These are phyloP conservation scores for Staphylotrichum tortipilum DNA, from an alignment of 495 filamentous ascomycete genomes.

Conservation along the genomic window DNA sequence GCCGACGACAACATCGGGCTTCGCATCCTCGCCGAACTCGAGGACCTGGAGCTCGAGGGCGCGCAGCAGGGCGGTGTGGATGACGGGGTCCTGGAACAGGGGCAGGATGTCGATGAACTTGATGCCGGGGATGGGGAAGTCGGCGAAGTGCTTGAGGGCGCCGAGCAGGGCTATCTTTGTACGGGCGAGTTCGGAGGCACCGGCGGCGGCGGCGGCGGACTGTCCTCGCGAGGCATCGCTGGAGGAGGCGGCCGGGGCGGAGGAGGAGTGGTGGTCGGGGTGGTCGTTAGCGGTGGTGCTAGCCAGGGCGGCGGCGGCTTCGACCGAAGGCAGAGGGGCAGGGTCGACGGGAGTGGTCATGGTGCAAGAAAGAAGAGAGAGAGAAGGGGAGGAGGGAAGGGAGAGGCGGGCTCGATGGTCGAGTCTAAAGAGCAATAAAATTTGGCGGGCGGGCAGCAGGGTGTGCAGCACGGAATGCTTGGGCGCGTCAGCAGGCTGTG, in stretches of 20 bases:
- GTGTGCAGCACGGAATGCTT: constrained; percentile 26
- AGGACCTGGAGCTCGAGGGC: constrained; percentile 79
- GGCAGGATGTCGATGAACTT: constrained; percentile 98
- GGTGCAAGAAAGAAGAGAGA: constrained; percentile 36
- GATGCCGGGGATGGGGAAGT: constrained; percentile 92
- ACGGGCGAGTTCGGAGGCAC: constrained; percentile 83
- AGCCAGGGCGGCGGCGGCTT: constrained; percentile 13
- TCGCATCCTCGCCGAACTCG: constrained; percentile 36
- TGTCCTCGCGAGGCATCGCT: constrained; percentile 52
- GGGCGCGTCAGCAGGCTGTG: constrained; percentile 19
- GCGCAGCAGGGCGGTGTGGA: constrained; percentile 70
- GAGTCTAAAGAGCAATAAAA: constrained; percentile 24
- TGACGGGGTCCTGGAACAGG: constrained; percentile 71
- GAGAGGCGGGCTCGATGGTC: constrained; percentile 24
- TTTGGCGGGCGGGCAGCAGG: constrained; percentile 15
- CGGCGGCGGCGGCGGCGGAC: constrained; percentile 55
- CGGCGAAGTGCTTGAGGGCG: constrained; percentile 62
- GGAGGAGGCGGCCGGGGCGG: background rate
- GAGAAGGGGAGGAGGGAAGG: constrained; percentile 15
- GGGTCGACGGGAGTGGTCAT: constrained; percentile 44
- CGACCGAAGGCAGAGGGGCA: constrained; percentile 13
- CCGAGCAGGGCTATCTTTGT: constrained; percentile 65
- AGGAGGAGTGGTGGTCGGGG: background rate
- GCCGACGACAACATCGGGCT: constrained; percentile 85
- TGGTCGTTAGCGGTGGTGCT: constrained; percentile 13